phyloP scores from a whole-genome alignment of 1,284 basidiomycete species.

The Calocybe gambosa region DNA sequence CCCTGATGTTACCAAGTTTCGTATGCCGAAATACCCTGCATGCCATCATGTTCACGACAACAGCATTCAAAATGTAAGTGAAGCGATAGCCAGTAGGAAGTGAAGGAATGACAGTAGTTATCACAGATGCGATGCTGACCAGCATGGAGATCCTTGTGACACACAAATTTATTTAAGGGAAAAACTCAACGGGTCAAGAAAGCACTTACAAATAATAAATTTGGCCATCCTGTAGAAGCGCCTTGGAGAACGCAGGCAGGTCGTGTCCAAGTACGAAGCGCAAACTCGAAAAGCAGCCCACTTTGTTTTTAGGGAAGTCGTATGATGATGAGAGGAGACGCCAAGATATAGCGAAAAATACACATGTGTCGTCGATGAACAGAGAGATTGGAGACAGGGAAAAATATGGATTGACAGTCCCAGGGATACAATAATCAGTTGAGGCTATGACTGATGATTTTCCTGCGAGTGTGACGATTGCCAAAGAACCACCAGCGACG shows the following conservation, averaged over 20 bases:
- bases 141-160: constrained; percentile 5
- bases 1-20: constrained; percentile 7
- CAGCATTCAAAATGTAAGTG: constrained; percentile 3
- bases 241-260: constrained; percentile 1
- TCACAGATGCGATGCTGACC: constrained; percentile 4
- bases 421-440: constrained; percentile 5
- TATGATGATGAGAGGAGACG: not conserved
- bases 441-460: constrained; percentile 1
- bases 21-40: constrained; percentile 1
- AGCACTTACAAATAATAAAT: not conserved
- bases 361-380: constrained; percentile 7
- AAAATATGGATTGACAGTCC: constrained; percentile 1
- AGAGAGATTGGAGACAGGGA: constrained; percentile 4
- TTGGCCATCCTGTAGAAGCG: constrained; percentile 2
- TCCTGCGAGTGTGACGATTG: not conserved
- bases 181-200: not conserved
- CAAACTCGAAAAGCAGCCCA: not conserved
- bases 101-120: not conserved
- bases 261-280: not conserved
- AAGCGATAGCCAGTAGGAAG: constrained; percentile 4
- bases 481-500: constrained; percentile 19
- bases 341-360: constrained; percentile 11
- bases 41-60: constrained; percentile 7
- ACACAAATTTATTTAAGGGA: not conserved
- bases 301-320: not conserved